These are phyloP conservation scores for Filosporella fistucella DNA, from an alignment of 495 filamentous ascomycete genomes.

Conservation along the genomic window DNA sequence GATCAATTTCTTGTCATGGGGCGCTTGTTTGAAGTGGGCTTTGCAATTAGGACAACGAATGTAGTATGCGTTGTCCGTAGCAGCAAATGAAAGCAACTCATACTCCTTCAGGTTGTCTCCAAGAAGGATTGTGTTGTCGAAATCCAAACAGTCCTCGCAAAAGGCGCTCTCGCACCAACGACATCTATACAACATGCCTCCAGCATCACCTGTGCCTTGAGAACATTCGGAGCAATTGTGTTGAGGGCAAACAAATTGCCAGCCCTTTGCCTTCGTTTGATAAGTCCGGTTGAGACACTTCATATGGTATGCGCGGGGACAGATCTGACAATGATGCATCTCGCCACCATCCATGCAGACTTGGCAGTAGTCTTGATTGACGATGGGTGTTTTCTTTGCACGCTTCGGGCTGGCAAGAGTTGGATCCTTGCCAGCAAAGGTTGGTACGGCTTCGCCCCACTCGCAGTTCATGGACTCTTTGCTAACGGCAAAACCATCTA, in stretches of 20 bases:
- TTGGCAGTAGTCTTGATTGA: slow-evolving; percentile 53
- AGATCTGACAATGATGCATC: slow-evolving; percentile 44
- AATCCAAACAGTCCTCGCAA: slow-evolving; percentile 62
- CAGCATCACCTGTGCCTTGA: slow-evolving; percentile 49
- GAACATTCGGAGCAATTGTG: slow-evolving; percentile 53
- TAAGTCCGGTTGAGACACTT: slow-evolving; percentile 41
- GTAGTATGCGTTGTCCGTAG: slow-evolving; percentile 41
- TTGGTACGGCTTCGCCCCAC: slow-evolving; percentile 54
- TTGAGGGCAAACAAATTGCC: slow-evolving; percentile 50
- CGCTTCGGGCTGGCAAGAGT: slow-evolving; percentile 39
- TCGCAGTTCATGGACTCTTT: slow-evolving; percentile 53
- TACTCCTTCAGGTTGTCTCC: slow-evolving; percentile 47
- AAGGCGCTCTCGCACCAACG: slow-evolving; percentile 51
- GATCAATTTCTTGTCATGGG: slow-evolving; percentile 28
- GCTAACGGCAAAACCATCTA: slow-evolving; percentile 54
- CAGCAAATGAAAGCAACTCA: slow-evolving; percentile 41
- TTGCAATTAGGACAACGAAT: slow-evolving; percentile 42
- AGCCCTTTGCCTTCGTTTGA: slow-evolving; percentile 30
- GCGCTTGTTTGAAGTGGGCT: slow-evolving; percentile 29
- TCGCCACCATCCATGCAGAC: slow-evolving; percentile 47
- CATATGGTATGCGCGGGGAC: slow-evolving; percentile 53
- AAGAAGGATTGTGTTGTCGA: slow-evolving; percentile 43
- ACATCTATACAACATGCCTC: slow-evolving; percentile 57
- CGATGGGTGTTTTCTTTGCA: slow-evolving; percentile 36
- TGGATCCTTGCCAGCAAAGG: slow-evolving; percentile 50